A percentile compares a stretch with the other conserved stretches of the same genome.
Evolutionary conservation across 1,284 basidiomycete genomes (phyloP).

Genomic region (Schizophyllum commune): DNA sequence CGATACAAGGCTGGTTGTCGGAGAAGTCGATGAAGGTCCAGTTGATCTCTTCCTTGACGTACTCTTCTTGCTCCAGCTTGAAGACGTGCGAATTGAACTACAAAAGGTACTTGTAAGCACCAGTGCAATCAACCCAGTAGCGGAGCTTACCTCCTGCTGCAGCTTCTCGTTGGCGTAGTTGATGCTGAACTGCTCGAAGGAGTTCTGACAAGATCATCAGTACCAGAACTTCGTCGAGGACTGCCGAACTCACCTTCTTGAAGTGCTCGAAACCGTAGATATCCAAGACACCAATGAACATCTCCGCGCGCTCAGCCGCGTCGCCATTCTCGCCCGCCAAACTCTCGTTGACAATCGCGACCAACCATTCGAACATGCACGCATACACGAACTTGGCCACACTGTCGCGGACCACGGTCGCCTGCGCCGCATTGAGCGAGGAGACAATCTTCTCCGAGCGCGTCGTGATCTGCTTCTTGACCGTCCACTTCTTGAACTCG

Average conservation of each 20-base stretch:
- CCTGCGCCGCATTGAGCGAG: slow-evolving; percentile 79
- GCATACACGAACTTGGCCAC: slow-evolving; percentile 99
- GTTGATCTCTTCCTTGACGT: slow-evolving; percentile 96
- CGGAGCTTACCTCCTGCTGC: slow-evolving; percentile 74
- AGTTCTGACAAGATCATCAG: slow-evolving; percentile 54
- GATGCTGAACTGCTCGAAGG: slow-evolving; percentile 99
- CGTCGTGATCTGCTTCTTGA: slow-evolving; percentile 96
- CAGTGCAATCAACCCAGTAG: not conserved
- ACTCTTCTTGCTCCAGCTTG: slow-evolving; percentile 99
- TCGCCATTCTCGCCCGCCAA: slow-evolving; percentile 86
- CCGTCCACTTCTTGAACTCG: slow-evolving; percentile 99
- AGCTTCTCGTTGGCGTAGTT: slow-evolving; percentile 99
- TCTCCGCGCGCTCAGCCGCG: slow-evolving; percentile 81
- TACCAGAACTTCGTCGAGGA: slow-evolving; percentile 5
- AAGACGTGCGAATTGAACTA: slow-evolving; percentile 98
- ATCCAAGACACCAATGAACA: slow-evolving; percentile 99
- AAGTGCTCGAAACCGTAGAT: slow-evolving; percentile 97
- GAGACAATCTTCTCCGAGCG: slow-evolving; percentile 95
- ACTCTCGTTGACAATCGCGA: slow-evolving; percentile 94
- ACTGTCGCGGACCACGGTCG: slow-evolving; percentile 92
- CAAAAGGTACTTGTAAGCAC: slow-evolving; percentile 12
- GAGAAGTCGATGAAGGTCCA: slow-evolving; percentile 99
- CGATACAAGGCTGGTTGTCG: slow-evolving; percentile 98
- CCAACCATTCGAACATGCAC: slow-evolving; percentile 98
- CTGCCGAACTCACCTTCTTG: slow-evolving; percentile 58